Percentiles rank a stretch among this genome's conserved stretches.
These are phyloP conservation scores for Hydnomerulius pinastri DNA, from an alignment of 768 basidiomycete species.

Conservation along the genomic window DNA sequence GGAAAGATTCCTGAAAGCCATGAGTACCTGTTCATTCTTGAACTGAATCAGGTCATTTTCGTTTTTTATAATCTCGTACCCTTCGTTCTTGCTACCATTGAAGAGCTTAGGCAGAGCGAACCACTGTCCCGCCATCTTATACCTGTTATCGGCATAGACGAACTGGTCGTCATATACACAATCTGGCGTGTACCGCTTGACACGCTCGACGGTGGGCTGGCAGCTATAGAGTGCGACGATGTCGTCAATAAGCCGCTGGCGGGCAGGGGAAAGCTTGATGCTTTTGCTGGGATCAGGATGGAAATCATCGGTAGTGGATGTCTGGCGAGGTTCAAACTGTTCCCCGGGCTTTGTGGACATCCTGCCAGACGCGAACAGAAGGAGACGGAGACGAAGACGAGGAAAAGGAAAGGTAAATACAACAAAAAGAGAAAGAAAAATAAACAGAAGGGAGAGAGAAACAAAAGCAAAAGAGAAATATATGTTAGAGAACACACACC, in stretches of 20 bases:
- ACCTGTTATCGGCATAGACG: constrained; percentile 42
- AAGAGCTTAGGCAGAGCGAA: constrained; percentile 43
- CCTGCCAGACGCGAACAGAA: not conserved
- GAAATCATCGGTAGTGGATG: constrained; percentile 31
- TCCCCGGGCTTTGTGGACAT: constrained; percentile 36
- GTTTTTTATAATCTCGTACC: constrained; percentile 38
- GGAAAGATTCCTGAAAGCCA: not conserved
- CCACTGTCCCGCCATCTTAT: constrained; percentile 44
- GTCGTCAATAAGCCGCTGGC: constrained; percentile 42
- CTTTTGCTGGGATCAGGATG: constrained; percentile 38
- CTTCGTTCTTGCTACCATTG: constrained; percentile 35
- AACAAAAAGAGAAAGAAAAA: too few relatives aligned
- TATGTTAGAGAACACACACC: too few relatives aligned
- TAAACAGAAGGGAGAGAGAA: not conserved
- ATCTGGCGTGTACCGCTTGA: constrained; percentile 36
- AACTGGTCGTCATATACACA: constrained; percentile 34
- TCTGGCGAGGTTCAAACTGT: constrained; percentile 40
- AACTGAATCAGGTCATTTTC: constrained; percentile 42
- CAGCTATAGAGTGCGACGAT: constrained; percentile 42
- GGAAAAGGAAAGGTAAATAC: not conserved
- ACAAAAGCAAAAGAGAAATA: not conserved
- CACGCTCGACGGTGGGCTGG: constrained; percentile 39
- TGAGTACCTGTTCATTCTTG: constrained; percentile 45
- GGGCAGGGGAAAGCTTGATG: constrained; percentile 37
- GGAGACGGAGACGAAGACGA: too few relatives aligned